These are phyloP conservation scores for Diaporthe sp. DNA, from an alignment of 2,329 filamentous ascomycete species.

Conservation along the genomic window DNA sequence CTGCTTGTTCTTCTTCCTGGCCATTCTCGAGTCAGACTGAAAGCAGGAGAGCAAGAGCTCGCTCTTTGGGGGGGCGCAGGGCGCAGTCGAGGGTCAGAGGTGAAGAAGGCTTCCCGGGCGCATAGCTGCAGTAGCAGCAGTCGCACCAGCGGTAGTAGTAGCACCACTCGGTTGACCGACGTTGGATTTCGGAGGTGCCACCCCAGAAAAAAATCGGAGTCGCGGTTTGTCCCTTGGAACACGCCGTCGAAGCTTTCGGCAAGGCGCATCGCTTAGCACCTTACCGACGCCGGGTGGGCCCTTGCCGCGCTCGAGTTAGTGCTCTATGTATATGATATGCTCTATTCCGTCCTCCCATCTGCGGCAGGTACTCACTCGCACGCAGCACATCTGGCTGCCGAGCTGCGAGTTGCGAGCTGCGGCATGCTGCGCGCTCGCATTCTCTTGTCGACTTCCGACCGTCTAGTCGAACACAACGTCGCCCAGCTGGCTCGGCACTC, in stretches of 20 bases:
- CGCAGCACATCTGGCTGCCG: neutral
- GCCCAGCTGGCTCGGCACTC: conserved; percentile 18
- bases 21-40: conserved; percentile 50
- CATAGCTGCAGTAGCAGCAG: conserved; percentile 10
- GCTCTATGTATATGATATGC: conserved; percentile 1
- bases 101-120: neutral
- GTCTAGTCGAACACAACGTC: neutral
- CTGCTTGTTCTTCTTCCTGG: conserved; percentile 62
- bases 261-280: conserved; percentile 6
- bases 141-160: conserved; percentile 7
- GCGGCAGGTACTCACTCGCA: neutral
- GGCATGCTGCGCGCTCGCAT: neutral
- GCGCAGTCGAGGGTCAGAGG: conserved; percentile 2
- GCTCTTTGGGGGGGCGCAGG: conserved; percentile 11
- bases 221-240: neutral
- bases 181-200: conserved; percentile 3
- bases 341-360: neutral
- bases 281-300: neutral
- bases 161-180: conserved; percentile 24
- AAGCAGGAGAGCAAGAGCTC: neutral
- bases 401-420: no score
- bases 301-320: conserved; percentile 4
- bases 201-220: conserved; percentile 22
- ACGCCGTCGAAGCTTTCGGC: conserved; percentile 14
- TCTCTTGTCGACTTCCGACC: conserved; percentile 15